These are phyloP conservation scores for Dendrobium huoshanense DNA, from an alignment of 106 monocot genomes.

Conservation along the genomic window DNA sequence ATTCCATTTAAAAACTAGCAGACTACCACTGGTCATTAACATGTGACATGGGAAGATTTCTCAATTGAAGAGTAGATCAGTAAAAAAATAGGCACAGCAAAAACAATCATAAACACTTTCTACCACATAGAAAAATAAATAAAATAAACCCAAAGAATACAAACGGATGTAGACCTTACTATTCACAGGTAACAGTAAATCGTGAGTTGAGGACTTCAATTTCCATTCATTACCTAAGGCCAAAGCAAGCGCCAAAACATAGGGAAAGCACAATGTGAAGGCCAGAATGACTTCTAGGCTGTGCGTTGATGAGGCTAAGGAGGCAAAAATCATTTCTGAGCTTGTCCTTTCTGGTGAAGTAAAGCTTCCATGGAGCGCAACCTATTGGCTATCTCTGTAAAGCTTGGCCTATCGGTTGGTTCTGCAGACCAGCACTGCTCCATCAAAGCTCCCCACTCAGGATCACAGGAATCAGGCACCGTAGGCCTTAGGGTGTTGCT, in stretches of 20 bases:
- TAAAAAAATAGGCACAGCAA: neutral
- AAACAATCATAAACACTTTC: neutral
- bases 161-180: neutral
- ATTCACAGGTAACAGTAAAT: neutral
- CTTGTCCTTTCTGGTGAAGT: constrained; percentile 7
- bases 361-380: constrained; percentile 68
- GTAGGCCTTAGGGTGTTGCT: constrained; percentile 74
- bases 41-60: neutral
- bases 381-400: constrained; percentile 57
- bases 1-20: neutral
- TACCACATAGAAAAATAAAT: neutral
- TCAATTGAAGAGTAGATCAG: too few species aligned
- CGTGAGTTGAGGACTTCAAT: neutral
- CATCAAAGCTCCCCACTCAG: constrained; percentile 79
- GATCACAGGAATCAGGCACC: constrained; percentile 65
- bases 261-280: neutral
- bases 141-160: neutral
- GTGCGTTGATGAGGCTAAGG: neutral
- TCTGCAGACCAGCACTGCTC: constrained; percentile 87
- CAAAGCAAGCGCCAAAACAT: neutral
- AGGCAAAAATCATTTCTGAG: neutral
- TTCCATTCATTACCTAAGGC: neutral
- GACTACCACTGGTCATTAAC: neutral
- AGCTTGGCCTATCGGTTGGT: constrained; percentile 68
- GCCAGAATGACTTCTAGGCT: neutral